Evolutionary conservation across 2,329 filamentous ascomycete genomes (phyloP).

Genomic region (Orbilia blumenaviensis): DNA sequence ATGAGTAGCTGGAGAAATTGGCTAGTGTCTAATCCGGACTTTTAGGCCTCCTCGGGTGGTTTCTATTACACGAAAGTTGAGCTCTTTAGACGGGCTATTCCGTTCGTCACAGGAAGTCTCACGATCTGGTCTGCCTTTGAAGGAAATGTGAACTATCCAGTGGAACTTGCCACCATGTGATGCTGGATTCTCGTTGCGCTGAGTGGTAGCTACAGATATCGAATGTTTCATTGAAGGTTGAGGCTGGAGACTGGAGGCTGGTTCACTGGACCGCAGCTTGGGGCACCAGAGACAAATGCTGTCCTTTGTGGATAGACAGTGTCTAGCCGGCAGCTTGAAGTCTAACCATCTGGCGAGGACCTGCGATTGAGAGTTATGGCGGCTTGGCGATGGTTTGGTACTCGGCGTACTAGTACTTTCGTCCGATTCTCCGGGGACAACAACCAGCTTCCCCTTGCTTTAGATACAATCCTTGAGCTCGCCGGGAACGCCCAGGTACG

Average conservation of each 20-base stretch:
- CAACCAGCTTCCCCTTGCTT: background rate
- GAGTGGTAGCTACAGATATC: background rate
- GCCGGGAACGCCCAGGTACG: slow-evolving; percentile 6
- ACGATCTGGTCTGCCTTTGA: background rate
- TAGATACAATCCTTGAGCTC: slow-evolving; percentile 15
- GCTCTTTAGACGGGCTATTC: background rate
- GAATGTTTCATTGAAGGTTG: background rate
- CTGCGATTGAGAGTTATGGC: background rate
- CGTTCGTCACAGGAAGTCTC: slow-evolving; percentile 15
- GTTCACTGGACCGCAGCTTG: background rate
- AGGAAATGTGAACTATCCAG: background rate
- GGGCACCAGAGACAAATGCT: slow-evolving; percentile 30
- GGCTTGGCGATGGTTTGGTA: slow-evolving; percentile 1
- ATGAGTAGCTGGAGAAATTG: background rate
- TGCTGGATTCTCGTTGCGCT: background rate
- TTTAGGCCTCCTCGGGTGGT: slow-evolving; percentile 3
- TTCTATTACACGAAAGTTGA: slow-evolving; percentile 1
- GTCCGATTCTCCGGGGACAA: background rate
- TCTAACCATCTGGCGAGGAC: background rate
- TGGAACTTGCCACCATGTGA: slow-evolving; percentile 1
- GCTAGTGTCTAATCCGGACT: slow-evolving; percentile 10
- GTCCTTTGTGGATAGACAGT: slow-evolving; percentile 30
- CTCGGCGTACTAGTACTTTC: slow-evolving; percentile 30
- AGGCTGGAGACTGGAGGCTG: background rate
- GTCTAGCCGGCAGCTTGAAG: slow-evolving; percentile 14